Evolutionary conservation across 2,329 filamentous ascomycete species (phyloP).

Genomic region (Pseudogymnoascus sp.): DNA sequence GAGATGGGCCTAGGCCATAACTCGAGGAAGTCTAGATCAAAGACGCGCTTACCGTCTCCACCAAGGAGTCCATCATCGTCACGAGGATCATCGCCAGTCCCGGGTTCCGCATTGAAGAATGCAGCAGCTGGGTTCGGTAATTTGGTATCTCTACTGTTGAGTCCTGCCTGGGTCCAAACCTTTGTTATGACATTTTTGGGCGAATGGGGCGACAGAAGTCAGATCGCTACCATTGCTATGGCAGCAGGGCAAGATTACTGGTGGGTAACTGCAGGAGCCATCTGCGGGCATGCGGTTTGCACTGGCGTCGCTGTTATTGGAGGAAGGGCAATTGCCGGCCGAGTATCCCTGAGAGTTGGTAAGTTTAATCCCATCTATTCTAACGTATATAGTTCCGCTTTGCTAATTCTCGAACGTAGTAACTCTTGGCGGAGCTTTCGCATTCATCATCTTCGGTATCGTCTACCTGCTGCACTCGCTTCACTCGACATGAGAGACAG

Average conservation of each 20-base stretch:
- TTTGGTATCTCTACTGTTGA: constrained; percentile 77
- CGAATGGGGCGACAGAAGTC: constrained; percentile 95
- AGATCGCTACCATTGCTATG: constrained; percentile 99
- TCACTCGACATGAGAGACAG: constrained; percentile 38
- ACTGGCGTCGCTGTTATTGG: constrained; percentile 88
- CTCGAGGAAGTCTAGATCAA: constrained; percentile 61
- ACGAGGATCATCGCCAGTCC: constrained; percentile 45
- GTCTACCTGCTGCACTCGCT: constrained; percentile 85
- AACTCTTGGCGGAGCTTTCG: constrained; percentile 81
- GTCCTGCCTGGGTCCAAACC: constrained; percentile 96
- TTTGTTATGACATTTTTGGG: constrained; percentile 99
- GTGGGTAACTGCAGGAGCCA: constrained; percentile 91
- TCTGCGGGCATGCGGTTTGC: constrained; percentile 80
- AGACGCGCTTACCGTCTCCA: constrained; percentile 71
- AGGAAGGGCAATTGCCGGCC: constrained; percentile 84
- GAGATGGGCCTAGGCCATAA: constrained; percentile 69
- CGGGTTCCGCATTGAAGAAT: constrained; percentile 36
- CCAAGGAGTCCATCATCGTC: constrained; percentile 75
- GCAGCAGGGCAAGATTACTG: constrained; percentile 97
- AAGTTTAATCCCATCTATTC: constrained; percentile 40
- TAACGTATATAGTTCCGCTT: constrained; percentile 9
- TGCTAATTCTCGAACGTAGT: constrained; percentile 47
- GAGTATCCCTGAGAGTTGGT: constrained; percentile 93
- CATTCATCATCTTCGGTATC: constrained; percentile 84
- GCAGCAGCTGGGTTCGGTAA: constrained; percentile 67